Evolutionary conservation across 2,329 filamentous ascomycete genomes (phyloP).

Genomic region (Penicillium verrucosum): DNA sequence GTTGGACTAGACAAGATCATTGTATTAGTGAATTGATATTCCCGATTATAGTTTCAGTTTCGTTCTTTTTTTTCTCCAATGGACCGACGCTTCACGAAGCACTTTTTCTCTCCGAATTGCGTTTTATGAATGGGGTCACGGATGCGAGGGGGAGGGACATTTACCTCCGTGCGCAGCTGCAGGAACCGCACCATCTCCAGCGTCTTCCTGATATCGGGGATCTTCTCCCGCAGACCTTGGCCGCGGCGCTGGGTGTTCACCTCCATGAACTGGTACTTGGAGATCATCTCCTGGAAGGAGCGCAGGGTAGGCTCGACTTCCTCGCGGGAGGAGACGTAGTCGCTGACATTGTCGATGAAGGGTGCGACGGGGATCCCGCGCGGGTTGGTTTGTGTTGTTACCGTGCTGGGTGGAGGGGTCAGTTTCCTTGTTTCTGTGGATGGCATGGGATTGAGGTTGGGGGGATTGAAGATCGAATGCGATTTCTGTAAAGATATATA

Average conservation of each 20-base stretch:
- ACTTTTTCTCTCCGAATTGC: neutral
- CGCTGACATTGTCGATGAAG: constrained; percentile 47
- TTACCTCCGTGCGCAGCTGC: constrained; percentile 69
- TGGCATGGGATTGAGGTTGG: neutral
- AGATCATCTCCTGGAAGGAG: constrained; percentile 53
- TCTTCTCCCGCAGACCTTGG: constrained; percentile 82
- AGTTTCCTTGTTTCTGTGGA: constrained; percentile 2
- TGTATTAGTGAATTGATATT: neutral
- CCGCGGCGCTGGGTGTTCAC: constrained; percentile 82
- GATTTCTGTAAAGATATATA: neutral
- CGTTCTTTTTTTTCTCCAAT: neutral
- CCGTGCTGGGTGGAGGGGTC: constrained; percentile 23
- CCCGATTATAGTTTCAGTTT: neutral
- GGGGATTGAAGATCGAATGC: neutral
- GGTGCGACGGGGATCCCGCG: constrained; percentile 48
- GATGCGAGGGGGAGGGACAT: constrained; percentile 9
- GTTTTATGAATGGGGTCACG: neutral
- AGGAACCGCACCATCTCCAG: constrained; percentile 87
- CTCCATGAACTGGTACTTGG: constrained; percentile 99
- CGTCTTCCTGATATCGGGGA: constrained; percentile 95
- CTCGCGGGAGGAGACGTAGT: constrained; percentile 46
- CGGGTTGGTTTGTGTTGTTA: constrained; percentile 39
- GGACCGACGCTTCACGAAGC: too few relatives aligned
- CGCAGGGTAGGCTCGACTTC: constrained; percentile 47
- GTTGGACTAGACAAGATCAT: constrained; percentile 18